Base-by-base conservation (phyloP, 164 flowering plant genomes). In the grape (Vitis vinifera) region DNA sequence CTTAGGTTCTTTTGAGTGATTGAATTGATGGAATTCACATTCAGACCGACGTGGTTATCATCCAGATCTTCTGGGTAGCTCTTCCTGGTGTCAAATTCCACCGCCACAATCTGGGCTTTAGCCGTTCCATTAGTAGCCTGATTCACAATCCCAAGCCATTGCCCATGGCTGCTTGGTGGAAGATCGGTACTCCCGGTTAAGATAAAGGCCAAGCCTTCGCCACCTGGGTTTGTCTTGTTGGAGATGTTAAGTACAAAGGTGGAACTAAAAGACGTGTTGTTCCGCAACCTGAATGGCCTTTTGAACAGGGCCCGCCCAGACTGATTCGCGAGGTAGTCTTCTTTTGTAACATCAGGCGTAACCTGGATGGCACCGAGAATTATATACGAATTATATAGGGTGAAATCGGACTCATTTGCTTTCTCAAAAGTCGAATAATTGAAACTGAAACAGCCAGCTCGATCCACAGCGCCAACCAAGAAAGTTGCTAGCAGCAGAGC, bases 201-300 rank as follows among this genome's bases (percentile, higher is more conserved):
- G 17, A 89, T 61, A 72, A 89, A 89, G 50, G 89, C 85, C 55
- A 89, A 10, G 19, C 93, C 91, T 76, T 89, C 91, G 2, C 91
- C 93, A 0, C 79, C 80, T 1, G 79, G 71, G n/a, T 4, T 6
- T 1, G 74, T 65, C 29, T 50, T 31, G 44, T 31, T 31, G 44
- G 44, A 31, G 65, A 84, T 77, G 51, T 79, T 79, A 68, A 79
- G 55, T 1, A 62, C 65, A 59, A 84, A 81, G 51, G 80, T 79
- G 2, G 87, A 63, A 29, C 68, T 79, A 67, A 81, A 84, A 29
- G 87, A 81, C 51, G 12, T 27, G 55, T 11, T 31, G 55, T 52
- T 76, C 79, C 82, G 63, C 31, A 76, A 50, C 37, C 59, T 60
- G 63, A 79, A 64, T 9, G 17, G 62, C 1, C 56, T 2, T 2